Evolutionary conservation across 768 basidiomycete genomes (phyloP).

Genomic region (Naematelia encephala): DNA sequence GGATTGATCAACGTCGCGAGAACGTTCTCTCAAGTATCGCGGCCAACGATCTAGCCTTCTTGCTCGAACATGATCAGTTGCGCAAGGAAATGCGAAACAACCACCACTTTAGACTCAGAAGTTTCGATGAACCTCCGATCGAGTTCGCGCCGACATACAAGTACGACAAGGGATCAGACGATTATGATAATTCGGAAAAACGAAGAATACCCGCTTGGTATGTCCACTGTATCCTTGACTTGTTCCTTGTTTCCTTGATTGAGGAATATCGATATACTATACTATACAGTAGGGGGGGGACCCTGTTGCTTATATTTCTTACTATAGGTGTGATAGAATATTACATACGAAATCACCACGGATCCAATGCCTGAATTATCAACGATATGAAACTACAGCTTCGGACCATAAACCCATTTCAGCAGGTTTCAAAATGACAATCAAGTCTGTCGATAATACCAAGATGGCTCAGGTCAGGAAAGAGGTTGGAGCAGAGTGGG

Average conservation of each 20-base stretch:
- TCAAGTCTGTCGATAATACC: conserved; percentile 68
- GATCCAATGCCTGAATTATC: conserved; percentile 68
- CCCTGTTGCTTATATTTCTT: too few species aligned
- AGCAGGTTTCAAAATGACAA: conserved; percentile 67
- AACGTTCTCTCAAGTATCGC: conserved; percentile 68
- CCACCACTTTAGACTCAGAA: conserved; percentile 77
- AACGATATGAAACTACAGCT: conserved; percentile 77
- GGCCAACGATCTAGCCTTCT: conserved; percentile 62
- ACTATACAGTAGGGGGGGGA: too few species aligned
- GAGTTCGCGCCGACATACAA: conserved; percentile 90
- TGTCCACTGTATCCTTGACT: conserved; percentile 5
- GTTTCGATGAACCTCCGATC: conserved; percentile 74
- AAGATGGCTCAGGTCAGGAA: conserved; percentile 60
- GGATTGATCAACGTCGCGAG: conserved; percentile 88
- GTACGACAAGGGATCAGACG: conserved; percentile 72
- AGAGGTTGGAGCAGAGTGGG: conserved; percentile 57
- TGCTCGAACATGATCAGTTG: conserved; percentile 77
- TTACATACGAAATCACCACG: conserved; percentile 63
- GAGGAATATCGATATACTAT: too few species aligned
- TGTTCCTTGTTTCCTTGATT: background rate
- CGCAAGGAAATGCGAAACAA: conserved; percentile 83
- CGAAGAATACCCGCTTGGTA: conserved; percentile 82
- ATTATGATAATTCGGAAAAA: conserved; percentile 88
- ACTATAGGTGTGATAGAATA: conserved; percentile 84
- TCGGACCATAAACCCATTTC: conserved; percentile 90